Evolutionary conservation across 441 rosid genomes (phyloP), one percentile per base, ranked within the genome.

Genomic region (Dalechampia spathulata): DNA sequence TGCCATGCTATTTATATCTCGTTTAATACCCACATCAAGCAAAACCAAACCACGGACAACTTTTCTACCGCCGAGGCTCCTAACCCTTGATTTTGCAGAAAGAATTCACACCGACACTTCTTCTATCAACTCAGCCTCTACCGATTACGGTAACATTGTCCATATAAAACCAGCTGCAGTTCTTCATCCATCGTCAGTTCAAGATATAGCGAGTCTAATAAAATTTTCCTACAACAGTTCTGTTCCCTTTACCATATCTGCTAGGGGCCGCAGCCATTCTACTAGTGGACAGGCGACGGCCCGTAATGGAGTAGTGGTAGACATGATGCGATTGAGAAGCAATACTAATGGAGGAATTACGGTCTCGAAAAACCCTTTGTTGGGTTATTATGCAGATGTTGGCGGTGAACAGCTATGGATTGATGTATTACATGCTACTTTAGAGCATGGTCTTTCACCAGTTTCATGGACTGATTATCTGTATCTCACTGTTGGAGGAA

Each of bases 401-500:
- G 89, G 90, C 0, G 93, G 90, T 0, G 97, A 78, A 53, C 75
- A 79, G 58, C 74, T 87, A 14, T 93, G 99, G 99, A 74, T 83
- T 45, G 90, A 93, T 57, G 96, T 90, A 65, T 26, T 93, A 41
- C 58, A 71, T 43, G 77, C 64, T 41, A 65, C 89, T 17, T 16
- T 72, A 49, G 48, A 63, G 49, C 70, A 64, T 52, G 97, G 96
- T 23, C 72, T 87, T 44, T 70, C 96, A 32, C 95, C 99, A 36
- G 74, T 73, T 38, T 76, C 96, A 11, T 93, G 85, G 84, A 87
- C 99, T 0, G 99, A 93, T 57, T 93, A 87, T 49, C 60, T 93
- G 81, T 74, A 87, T 68, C 78, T 93, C 3, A 90, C 78, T 13
- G 92, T 90, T 1, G 99, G 97, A 2, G 99, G 99, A 34, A 93